Evolutionary conservation across 2,329 filamentous ascomycete species (phyloP), one percentile per base, ranked within the genome.

Genomic region (Dactylella cylindrospora): DNA sequence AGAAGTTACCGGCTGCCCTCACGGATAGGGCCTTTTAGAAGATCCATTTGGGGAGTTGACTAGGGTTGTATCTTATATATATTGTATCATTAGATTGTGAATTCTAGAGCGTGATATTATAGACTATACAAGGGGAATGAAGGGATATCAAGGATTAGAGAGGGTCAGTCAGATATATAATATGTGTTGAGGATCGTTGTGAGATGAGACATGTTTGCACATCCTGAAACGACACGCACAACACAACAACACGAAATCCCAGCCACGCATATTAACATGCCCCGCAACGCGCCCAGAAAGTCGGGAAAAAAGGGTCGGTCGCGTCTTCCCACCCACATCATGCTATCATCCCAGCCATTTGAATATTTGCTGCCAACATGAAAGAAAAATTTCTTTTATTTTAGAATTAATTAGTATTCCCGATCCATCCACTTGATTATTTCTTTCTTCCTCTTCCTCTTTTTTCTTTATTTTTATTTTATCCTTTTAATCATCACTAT

Each of bases 311-410:
- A 35, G 26, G 32, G 51, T 49, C n/a, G n/a, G 49, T 39, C 25
- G 28, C 7, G 22, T 33, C 43, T 3, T n/a, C n/a, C n/a, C n/a
- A n/a, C n/a, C n/a, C n/a, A n/a, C n/a, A n/a, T n/a, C n/a, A n/a
- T n/a, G n/a, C n/a, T n/a, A n/a, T n/a, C n/a, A n/a, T n/a, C 47
- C 57, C 57, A 62, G 57, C 57, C 57, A 62, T 62, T 62, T 49
- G 35, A 54, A 54, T 62, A 62, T 49, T 33, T 17, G 39, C 31
- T 35, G 23, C 15, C 29, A 36, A 35, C 35, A 19, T 29, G 39
- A 19, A 38, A 41, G 39, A 41, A 36, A 53, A 38, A 62, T 25
- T 35, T 35, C 15, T 51, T 40, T 29, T 26, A 31, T 39, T 26
- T 40, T 54, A 45, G 46, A 39, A 40, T 39, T 45, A 54, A 45